Conservation (phyloP, 768 basidiomycete species). For the Saitozyma sp. region DNA sequence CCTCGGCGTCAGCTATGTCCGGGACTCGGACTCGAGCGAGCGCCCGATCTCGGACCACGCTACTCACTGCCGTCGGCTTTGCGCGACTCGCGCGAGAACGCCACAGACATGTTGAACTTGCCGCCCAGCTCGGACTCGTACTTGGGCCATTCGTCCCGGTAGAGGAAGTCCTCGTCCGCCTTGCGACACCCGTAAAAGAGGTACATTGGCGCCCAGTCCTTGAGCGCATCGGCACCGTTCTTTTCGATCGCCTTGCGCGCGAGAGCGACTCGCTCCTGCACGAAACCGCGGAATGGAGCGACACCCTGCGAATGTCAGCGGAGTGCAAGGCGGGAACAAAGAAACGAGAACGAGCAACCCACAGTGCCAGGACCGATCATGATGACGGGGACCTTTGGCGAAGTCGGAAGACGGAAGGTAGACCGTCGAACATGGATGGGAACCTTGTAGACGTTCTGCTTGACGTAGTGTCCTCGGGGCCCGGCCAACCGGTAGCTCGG, state of each 20-base stretch:
- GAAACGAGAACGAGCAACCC: constrained; percentile 18
- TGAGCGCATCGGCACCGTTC: constrained; percentile 87
- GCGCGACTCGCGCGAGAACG: constrained; percentile 65
- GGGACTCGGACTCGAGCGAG: background rate
- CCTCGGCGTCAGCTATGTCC: background rate
- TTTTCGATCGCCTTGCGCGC: constrained; percentile 93
- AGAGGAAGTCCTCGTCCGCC: constrained; percentile 85
- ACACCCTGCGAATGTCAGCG: constrained; percentile 64
- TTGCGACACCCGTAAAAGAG: constrained; percentile 96
- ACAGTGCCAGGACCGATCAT: constrained; percentile 99
- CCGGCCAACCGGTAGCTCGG: constrained; percentile 86
- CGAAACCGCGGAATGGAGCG: constrained; percentile 97
- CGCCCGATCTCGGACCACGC: too few relatives aligned
- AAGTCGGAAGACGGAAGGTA: constrained; percentile 94
- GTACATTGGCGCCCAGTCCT: constrained; percentile 91
- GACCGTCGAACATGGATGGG: constrained; percentile 94
- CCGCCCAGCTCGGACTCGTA: constrained; percentile 83
- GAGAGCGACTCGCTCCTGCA: constrained; percentile 95
- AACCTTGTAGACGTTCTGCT: constrained; percentile 69
- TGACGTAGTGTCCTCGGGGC: constrained; percentile 79
- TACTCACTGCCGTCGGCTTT: constrained; percentile 51
- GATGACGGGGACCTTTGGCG: constrained; percentile 96
- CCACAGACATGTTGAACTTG: constrained; percentile 83
- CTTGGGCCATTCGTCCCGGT: constrained; percentile 90
- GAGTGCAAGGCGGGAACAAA: background rate